Conservation (phyloP, 768 basidiomycete genomes). For the Russula sp. region DNA sequence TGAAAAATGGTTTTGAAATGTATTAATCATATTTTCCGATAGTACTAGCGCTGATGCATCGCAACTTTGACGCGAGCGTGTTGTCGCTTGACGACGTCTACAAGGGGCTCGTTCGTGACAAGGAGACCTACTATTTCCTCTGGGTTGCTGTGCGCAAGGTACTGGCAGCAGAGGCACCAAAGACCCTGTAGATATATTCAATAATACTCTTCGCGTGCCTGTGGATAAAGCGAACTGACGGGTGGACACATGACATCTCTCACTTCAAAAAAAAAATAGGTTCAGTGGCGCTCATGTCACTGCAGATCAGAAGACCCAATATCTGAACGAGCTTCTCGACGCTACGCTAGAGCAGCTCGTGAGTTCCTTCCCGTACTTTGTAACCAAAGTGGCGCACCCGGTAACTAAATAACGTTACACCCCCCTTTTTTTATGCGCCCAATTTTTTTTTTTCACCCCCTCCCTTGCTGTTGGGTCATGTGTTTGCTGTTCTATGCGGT, state of each 20-base stretch:
- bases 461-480: not conserved
- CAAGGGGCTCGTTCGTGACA: conserved; percentile 3
- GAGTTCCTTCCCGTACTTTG: not conserved
- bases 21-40: not conserved
- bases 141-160: conserved; percentile 22
- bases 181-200: conserved; percentile 4
- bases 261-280: conserved; percentile 4
- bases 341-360: conserved; percentile 15
- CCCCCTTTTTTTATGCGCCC: not conserved
- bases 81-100: conserved; percentile 12
- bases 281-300: conserved; percentile 10
- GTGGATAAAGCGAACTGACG: not conserved
- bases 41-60: conserved; percentile 6
- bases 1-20: no score
- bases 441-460: not conserved
- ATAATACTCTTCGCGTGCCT: conserved; percentile 1
- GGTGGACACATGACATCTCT: conserved; percentile 7
- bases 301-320: conserved; percentile 11
- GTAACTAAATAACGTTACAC: conserved; percentile 5
- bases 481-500: no score
- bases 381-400: not conserved
- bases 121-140: conserved; percentile 18
- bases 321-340: conserved; percentile 11
- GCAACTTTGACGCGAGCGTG: conserved; percentile 6
- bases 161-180: conserved; percentile 12